phyloP scores from a whole-genome alignment of 192 early-diverging fungal genomes.

The Chytriomyces sp. region DNA sequence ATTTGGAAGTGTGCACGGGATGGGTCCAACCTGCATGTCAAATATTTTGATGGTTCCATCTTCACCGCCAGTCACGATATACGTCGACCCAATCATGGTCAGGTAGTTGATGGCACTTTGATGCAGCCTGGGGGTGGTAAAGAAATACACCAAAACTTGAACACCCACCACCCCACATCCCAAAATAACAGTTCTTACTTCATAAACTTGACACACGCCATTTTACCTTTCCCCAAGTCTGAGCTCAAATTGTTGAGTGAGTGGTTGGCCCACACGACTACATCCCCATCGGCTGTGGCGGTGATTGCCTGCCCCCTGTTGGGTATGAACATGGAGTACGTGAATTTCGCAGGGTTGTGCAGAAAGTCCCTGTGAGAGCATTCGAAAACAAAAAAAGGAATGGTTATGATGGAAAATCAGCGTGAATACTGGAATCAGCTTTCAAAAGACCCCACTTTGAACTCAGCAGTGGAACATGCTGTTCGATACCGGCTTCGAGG shows the following conservation, averaged over 20 bases:
- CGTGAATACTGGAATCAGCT: neutral
- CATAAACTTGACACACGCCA: slow-evolving; percentile 59
- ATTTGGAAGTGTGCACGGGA: neutral
- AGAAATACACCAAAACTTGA: neutral
- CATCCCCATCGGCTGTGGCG: slow-evolving; percentile 56
- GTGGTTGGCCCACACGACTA: slow-evolving; percentile 56
- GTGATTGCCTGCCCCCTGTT: slow-evolving; percentile 52
- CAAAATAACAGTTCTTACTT: slow-evolving; percentile 37
- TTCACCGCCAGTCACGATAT: slow-evolving; percentile 60
- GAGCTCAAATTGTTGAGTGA: slow-evolving; percentile 55
- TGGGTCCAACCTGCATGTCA: slow-evolving; percentile 55
- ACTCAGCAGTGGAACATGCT: slow-evolving; percentile 49
- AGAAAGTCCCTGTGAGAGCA: slow-evolving; percentile 53
- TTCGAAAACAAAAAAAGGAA: neutral
- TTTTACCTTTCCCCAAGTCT: slow-evolving; percentile 53
- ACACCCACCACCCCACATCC: neutral
- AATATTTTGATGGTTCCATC: slow-evolving; percentile 61
- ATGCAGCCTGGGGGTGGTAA: slow-evolving; percentile 46
- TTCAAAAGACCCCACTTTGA: slow-evolving; percentile 47
- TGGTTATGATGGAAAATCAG: neutral
- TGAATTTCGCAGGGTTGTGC: slow-evolving; percentile 49
- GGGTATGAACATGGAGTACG: slow-evolving; percentile 53
- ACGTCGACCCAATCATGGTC: slow-evolving; percentile 44
- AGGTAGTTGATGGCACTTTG: slow-evolving; percentile 50
- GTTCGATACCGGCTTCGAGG: slow-evolving; percentile 39